Base-by-base conservation (phyloP, 495 filamentous ascomycete genomes). In the Jackrogersella multiformis region DNA sequence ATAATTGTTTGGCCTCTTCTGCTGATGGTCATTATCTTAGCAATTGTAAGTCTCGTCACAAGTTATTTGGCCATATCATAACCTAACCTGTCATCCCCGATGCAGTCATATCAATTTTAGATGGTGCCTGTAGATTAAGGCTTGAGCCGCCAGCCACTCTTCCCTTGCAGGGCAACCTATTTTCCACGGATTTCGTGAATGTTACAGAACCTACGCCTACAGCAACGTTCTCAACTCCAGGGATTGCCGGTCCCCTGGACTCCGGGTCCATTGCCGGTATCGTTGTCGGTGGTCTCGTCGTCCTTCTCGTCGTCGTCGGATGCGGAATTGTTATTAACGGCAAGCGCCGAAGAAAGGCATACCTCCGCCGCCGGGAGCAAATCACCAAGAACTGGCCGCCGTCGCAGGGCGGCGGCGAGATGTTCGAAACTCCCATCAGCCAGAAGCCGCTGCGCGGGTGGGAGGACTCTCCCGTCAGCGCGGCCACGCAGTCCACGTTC, bases 231-330 rank as follows among this genome's bases (percentile, higher is more conserved):
- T 26, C 73, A 7, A 72, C 74, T 13, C 71, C 69, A 0, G 38
- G 60, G 5, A 35, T 74, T 0, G 71, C 75, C 13, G 78, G 80
- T 9, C 78, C 82, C 0, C 63, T 87, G 12, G 77, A 74, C 4
- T 74, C 82, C 18, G 84, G 82, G 10, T 81, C 80, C 1, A 81
- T 84, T 38, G 80, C 84, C 7, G 84, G 84, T 61, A 81, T 87
- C 36, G 82, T 78, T 32, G 75, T 82, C 51, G 83, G 77, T n/a
- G 79, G 71, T 1, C 57, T 85, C 1, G 70, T 78, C n/a, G 56
- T 81, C 0, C 38, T 84, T 56, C 76, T 86, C 12, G 61, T 66
- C n/a, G 10, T 81, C 0, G 30, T 69, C 15, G 83, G 83, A 45
- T 80, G 75, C 59, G 77, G 73, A 56, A 76, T 86, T 45, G 74